Base-by-base conservation (phyloP, 495 filamentous ascomycete genomes). In the Penicillium soppii region DNA sequence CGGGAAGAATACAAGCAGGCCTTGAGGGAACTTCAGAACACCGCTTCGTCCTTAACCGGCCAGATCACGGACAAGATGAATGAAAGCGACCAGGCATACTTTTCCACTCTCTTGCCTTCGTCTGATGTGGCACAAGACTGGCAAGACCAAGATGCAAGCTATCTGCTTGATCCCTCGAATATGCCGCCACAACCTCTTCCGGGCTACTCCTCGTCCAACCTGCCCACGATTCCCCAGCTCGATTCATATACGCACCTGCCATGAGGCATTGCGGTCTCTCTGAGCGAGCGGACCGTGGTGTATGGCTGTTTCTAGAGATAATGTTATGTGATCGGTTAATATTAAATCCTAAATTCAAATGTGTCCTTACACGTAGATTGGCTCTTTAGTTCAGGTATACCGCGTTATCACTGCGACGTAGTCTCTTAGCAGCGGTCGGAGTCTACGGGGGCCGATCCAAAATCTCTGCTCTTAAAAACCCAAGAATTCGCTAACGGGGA, bases 131-230 rank as follows among this genome's bases (percentile, higher is more conserved):
- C 22, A 13, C 39, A 42, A 27, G 3, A 16, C 23, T 42, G 23
- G 39, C 39, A 26, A 42, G 39, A 42, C 39, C 39, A 42, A 27
- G 39, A 42, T 13, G 39, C 39, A 29, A 17, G 3, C 39, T 42
- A 42, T 27, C 39, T 42, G 10, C 39, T 42, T 16, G 8, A 42
- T 17, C 39, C 39, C 15, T 27, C 39, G 8, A 13, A 27, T 27
- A 42, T 42, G 10, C 39, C 39, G 23, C 9, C 39, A 27, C 23
- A 16, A 27, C 39, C 39, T 8, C n/a, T 42, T 29, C 39, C 39
- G 39, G 39, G 39, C 39, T 42, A 42, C 39, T 17, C 39, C n/a
- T 27, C 22, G 39, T 42, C 39, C 39, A 27, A 17, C 13, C 4
- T 42, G 39, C 39, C 39, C n/a, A 42, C 39, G 1, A 42, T 42